Base-by-base conservation (phyloP, 768 basidiomycete species). In the Suillus brevipes region DNA sequence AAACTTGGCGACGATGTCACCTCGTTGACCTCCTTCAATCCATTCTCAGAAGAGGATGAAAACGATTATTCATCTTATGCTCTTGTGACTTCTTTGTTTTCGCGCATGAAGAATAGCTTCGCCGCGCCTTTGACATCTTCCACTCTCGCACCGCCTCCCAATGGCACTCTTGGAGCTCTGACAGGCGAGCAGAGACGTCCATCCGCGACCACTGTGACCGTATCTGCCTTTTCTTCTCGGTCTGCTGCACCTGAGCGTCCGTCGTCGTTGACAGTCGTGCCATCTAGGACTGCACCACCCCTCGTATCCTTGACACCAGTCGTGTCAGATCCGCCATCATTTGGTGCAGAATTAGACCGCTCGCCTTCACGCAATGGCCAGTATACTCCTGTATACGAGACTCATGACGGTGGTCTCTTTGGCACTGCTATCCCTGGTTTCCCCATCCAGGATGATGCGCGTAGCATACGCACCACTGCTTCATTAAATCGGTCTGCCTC, bases 21-120 rank as follows among this genome's bases (percentile, higher is more conserved):
- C 53, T 86, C 87, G 72, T 78, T 95, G 64, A 95, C 94, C 36
- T 91, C 91, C 59, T 94, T 91, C 82, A 95, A 95, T 74, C 92
- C 92, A 7, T 95, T 94, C 80, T 87, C 91, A n/a, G 92, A 94
- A 73, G 94, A 95, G 74, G 93, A 95, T 73, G 94, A 95, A 76
- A 86, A 92, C 73, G 93, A 94, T 68, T 89, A 92, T 70, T 90
- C 92, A 9, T 94, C 91, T 18, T 94, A 93, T 74, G 89, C 91
- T 8, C 81, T 95, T 62, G 89, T 95, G 64, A 87, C 91, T 0
- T 91, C 90, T 25, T 80, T 95, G 34, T 84, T 95, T 63, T 92
- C 89, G 38, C 87, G 88, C 67, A 85, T 95, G 82, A 93, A 90
- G 80, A 94, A 84, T 70, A 89, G 90, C 7, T 83, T 94, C 23